A percentile compares a stretch with the other conserved stretches of the same genome.
These are phyloP conservation scores for Pisolithus thermaeus DNA, from an alignment of 1,284 basidiomycete genomes.

Conservation along the genomic window DNA sequence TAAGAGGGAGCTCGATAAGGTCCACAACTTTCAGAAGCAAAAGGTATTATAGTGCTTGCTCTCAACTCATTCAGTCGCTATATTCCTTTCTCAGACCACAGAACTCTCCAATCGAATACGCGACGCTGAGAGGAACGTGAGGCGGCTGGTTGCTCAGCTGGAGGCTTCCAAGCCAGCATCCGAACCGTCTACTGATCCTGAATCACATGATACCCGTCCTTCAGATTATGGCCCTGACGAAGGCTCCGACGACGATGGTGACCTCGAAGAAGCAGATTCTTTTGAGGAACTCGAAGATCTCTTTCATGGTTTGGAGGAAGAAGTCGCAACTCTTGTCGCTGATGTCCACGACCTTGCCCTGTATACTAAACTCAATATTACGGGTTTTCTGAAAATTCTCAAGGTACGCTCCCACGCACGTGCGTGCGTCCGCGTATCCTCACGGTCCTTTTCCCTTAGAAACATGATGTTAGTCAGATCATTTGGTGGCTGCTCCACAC, in stretches of 20 bases:
- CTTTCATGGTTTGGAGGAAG: constrained; percentile 89
- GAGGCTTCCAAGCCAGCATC: constrained; percentile 36
- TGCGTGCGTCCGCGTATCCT: neutral
- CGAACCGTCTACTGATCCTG: constrained; percentile 42
- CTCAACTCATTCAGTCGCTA: neutral
- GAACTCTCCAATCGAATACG: constrained; percentile 79
- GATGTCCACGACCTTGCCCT: constrained; percentile 97
- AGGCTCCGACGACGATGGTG: constrained; percentile 66
- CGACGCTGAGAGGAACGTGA: constrained; percentile 76
- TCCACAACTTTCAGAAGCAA: constrained; percentile 89
- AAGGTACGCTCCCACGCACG: constrained; percentile 49
- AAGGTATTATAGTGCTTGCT: constrained; percentile 50
- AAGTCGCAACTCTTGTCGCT: constrained; percentile 92
- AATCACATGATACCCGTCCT: constrained; percentile 45
- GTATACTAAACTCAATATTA: constrained; percentile 94
- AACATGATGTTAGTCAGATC: constrained; percentile 65
- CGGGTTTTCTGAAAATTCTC: constrained; percentile 98
- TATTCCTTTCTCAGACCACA: constrained; percentile 50
- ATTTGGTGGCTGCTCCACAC: neutral
- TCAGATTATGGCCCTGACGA: constrained; percentile 58
- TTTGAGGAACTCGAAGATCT: constrained; percentile 81
- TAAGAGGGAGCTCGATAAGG: constrained; percentile 89
- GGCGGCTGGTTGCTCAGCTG: constrained; percentile 61
- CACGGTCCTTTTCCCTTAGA: constrained; percentile 35
- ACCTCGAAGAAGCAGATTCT: constrained; percentile 58